Base-by-base conservation (phyloP, 352 stramenopile genomes). In the Phytophthora pseudosyringae region DNA sequence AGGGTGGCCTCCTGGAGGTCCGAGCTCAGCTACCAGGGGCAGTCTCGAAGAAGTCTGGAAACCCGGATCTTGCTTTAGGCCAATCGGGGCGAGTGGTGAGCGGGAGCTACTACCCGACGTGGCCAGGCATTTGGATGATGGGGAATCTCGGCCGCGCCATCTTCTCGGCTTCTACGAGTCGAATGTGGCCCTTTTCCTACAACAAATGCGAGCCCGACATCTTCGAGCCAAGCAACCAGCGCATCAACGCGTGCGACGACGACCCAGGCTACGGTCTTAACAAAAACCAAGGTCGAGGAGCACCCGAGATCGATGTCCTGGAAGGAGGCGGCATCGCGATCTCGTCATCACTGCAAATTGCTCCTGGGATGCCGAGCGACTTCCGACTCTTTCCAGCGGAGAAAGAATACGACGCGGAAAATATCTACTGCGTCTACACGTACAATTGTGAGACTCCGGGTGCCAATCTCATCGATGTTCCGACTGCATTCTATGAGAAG, bases 131-230 rank as follows among this genome's bases (percentile, higher is more conserved):
- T 59, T 99, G 97, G 97, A 72, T 99, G 39, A 77, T 99, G 49
- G 97, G 97, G 3, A 98, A 98, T 78, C 75, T 99, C 4, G 95
- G 93, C 4, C 73, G 95, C 31, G 93, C 95, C 3, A 95, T 97
- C 6, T 99, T 98, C 68, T 94, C 91, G 41, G 85, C 78, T 0
- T 97, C 87, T 1, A 98, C 92, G 16, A 93, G 94, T 53, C 89
- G 93, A 61, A 92, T 98, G 60, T 99, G 96, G 96, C 97, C 96
- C 6, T 99, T 89, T 80, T 95, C 83, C 43, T 99, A 98, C 71
- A 78, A 98, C 61, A 78, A 80, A 35, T 99, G 97, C 62, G 85
- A 98, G 64, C 59, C 76, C 0, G 61, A 63, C 0, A 52, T 80
- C 9, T 90, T 90, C 47, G 71, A 62, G 5, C 59, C 71, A 2